Base-by-base conservation (phyloP, 305 asterid genomes). In the Fraxinus platypoda region DNA sequence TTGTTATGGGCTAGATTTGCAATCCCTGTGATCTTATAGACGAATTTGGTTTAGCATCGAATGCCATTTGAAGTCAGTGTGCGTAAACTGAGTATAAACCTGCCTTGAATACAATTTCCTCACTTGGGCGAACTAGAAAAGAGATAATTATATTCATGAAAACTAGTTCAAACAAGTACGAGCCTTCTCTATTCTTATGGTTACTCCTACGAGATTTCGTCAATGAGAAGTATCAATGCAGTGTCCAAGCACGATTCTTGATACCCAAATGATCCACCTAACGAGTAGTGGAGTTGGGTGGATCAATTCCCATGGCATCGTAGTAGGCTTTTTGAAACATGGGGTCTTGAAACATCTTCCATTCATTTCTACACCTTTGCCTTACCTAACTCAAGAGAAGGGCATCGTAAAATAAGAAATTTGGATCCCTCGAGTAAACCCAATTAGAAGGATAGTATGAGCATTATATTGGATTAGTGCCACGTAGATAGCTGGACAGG, bases 291-390 rank as follows among this genome's bases (percentile, higher is more conserved):
- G 94, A 86, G 71, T 89, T 92, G 9, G 92, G 94, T 23, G 95
- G 94, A 35, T 90, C 86, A n/a, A 92, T 89, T 80, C 97, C 97
- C 91, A 86, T 84, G n/a, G 89, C 88, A 85, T 81, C 79, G 33
- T 78, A 94, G 87, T 95, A 94, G 28, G 91, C 90, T 82, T 75
- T 88, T 84, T 95, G 33, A 83, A 83, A 74, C 87, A 95, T 31
- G 0, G 98, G 91, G 80, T 92, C 94, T 75, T 89, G 97, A 86
- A 95, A 91, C 92, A 93, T 85, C 6, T 83, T 73, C 99, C 99
- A 95, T 85, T 95, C 98, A 9, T 86, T 91, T 83, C 92, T 91
- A 70, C 99, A 95, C 90, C 99, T 90, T 79, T 93, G 94, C 78
- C 99, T 85, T 33, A 95, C 98, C 98, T 94, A 78, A 78, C 8